Conservation (phyloP, 2,329 filamentous ascomycete species). For the Nigrospora osmanthi region DNA sequence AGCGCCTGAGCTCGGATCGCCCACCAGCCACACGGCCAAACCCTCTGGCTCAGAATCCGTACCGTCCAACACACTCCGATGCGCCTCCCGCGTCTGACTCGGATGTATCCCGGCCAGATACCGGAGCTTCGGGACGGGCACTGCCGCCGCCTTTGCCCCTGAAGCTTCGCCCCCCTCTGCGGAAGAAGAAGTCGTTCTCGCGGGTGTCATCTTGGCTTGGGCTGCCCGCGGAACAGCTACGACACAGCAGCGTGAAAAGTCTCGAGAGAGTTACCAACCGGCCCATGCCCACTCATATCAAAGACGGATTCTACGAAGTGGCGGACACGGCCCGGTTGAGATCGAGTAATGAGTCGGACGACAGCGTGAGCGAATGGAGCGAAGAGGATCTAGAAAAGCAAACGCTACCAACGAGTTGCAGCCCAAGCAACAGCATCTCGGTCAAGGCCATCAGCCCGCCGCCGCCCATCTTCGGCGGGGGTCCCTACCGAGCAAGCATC, state of each 20-base stretch:
- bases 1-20: slow-evolving; percentile 41
- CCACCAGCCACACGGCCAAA: slow-evolving; percentile 25
- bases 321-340: slow-evolving; percentile 27
- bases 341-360: slow-evolving; percentile 35
- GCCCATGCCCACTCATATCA: slow-evolving; percentile 40
- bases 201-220: slow-evolving; percentile 54
- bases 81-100: neutral
- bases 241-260: slow-evolving; percentile 29
- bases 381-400: slow-evolving; percentile 26
- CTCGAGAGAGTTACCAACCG: slow-evolving; percentile 46
- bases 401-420: slow-evolving; percentile 40
- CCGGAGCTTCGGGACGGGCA: slow-evolving; percentile 12
- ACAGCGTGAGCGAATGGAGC: slow-evolving; percentile 43
- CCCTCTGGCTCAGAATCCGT: slow-evolving; percentile 26
- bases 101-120: neutral
- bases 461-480: slow-evolving; percentile 10
- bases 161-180: slow-evolving; percentile 49
- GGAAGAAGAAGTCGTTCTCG: slow-evolving; percentile 62
- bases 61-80: slow-evolving; percentile 5
- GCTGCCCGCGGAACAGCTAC: slow-evolving; percentile 24
- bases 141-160: slow-evolving; percentile 48
- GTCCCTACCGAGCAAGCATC: slow-evolving; percentile 2
- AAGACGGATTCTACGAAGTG: slow-evolving; percentile 53
- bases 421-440: slow-evolving; percentile 36
- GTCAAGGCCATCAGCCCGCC: slow-evolving; percentile 29